A percentile compares a stretch with the other conserved stretches of the same genome.
These are phyloP conservation scores for Cercospora beticola DNA, from an alignment of 2,329 filamentous ascomycete genomes.

Conservation along the genomic window DNA sequence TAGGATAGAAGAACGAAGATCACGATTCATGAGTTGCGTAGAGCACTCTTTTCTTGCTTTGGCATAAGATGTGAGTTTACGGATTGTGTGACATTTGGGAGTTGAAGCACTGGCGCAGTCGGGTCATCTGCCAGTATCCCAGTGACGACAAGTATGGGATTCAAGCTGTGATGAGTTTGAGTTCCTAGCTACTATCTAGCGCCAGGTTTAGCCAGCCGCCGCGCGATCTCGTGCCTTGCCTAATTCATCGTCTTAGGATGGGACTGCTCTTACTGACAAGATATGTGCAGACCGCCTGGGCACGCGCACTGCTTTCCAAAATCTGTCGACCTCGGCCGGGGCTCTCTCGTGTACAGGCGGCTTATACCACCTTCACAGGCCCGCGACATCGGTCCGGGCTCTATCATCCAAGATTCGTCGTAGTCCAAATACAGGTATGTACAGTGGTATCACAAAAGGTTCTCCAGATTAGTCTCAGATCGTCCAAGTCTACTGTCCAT, in stretches of 20 bases:
- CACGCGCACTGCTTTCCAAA: neutral
- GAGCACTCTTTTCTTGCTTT: neutral
- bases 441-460: conserved; percentile 13
- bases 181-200: too few species aligned
- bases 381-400: neutral
- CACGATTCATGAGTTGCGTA: neutral
- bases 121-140: too few species aligned
- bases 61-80: too few species aligned
- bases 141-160: too few species aligned
- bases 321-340: neutral
- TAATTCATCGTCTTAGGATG: too few species aligned
- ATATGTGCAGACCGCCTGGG: neutral
- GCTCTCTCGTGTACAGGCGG: neutral
- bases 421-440: conserved; percentile 6
- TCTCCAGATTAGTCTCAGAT: neutral
- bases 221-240: too few species aligned
- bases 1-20: neutral
- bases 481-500: neutral
- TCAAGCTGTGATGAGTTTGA: too few species aligned
- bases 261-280: too few species aligned
- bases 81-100: too few species aligned
- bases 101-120: too few species aligned
- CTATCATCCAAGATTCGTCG: neutral
- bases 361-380: neutral
- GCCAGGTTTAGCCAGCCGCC: too few species aligned